Evolutionary conservation across 441 rosid genomes (phyloP), one percentile per base, ranked within the genome.

Genomic region (Erysimum pusillum): DNA sequence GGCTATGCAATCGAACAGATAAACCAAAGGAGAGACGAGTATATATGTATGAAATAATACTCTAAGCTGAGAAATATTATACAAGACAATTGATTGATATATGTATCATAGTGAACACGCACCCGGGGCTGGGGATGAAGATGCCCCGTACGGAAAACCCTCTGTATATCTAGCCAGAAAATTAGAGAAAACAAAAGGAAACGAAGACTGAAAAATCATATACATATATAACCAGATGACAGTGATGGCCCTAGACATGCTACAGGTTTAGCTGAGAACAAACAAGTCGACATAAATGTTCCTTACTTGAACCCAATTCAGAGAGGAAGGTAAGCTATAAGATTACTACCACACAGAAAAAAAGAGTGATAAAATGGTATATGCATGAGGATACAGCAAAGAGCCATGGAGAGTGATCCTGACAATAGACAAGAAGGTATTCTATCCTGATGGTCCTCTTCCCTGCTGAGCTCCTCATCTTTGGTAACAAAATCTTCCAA

Each of bases 391-490:
- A 96, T 93, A 96, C 98, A 93, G 71, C 99, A 93, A 71, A 96
- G 97, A 72, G 99, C 96, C 97, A 91, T 90, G 57, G 99, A 96
- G 77, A 93, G 83, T 25, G 99, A 88, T 42, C 97, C 99, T 0
- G 99, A 90, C 67, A 93, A 83, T 75, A 96, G 82, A 9, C 97
- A 91, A 65, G 91, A 89, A 38, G 80, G 75, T 35, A 85, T 69
- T 74, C 79, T 82, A 63, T 89, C 84, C 10, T 63, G 85, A 4
- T 79, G 31, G 60, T 78, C 86, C 25, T 82, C 81, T 22, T 57
- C 76, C 25, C 51, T 86, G 54, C 74, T 77, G 60, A 88, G 85
- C 63, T 87, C 75, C 80, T 91, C 99, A 68, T 96, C 98, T 76
- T 63, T 85, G 36, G 67, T 68, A 75, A 87, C 64, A 85, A 96